Percentiles rank a stretch among this genome's conserved stretches.
Evolutionary conservation across 805 yeast genomes (phyloP).

Genomic region (Cyberlindnera veronae): DNA sequence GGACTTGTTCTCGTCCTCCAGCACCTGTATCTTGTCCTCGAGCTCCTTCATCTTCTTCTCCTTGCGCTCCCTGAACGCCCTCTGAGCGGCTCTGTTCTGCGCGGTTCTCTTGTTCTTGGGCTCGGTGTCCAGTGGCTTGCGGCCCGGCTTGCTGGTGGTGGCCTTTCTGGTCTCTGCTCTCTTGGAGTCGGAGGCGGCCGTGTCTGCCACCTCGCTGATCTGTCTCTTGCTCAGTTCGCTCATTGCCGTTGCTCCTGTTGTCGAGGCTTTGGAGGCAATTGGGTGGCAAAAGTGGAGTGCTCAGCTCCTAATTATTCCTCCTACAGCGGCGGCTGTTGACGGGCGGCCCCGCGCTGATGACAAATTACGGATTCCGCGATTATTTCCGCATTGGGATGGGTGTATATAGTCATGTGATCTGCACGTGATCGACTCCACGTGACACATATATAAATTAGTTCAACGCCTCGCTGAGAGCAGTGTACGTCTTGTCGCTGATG

Average conservation of each 20-base stretch:
- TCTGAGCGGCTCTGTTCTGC: conserved; percentile 97
- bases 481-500: conserved; percentile 34
- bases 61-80: conserved; percentile 94
- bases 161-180: conserved; percentile 21
- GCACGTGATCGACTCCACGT: too few species aligned
- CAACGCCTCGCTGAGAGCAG: neutral
- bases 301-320: too few species aligned
- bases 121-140: conserved; percentile 74
- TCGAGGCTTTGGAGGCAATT: too few species aligned
- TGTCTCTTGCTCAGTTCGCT: conserved; percentile 16
- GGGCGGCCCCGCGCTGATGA: too few species aligned
- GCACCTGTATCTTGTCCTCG: conserved; percentile 67
- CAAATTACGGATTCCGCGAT: neutral
- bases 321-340: too few species aligned
- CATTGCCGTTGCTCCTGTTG: too few species aligned
- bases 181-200: conserved; percentile 13
- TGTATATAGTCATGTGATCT: too few species aligned
- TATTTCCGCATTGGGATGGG: neutral
- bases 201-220: conserved; percentile 9
- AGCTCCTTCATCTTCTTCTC: conserved; percentile 82
- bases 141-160: conserved; percentile 56
- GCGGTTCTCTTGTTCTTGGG: conserved; percentile 91
- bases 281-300: too few species aligned
- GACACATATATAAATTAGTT: neutral
- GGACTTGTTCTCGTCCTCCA: conserved; percentile 70